These are phyloP conservation scores for Exophiala sideris DNA, from an alignment of 2,329 filamentous ascomycete species.

Conservation along the genomic window DNA sequence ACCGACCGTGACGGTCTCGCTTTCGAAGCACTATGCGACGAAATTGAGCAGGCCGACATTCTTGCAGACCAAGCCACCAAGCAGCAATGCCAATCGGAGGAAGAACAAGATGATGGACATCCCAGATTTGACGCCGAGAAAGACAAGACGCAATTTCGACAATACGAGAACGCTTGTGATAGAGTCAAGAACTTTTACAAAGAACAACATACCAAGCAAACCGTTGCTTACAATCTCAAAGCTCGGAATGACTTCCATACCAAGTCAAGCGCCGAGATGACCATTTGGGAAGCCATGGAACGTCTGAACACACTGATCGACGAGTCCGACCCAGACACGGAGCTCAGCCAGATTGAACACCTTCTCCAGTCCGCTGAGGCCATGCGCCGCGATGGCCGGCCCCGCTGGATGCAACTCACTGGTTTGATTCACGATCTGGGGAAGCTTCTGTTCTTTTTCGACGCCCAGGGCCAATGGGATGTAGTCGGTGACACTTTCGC, in stretches of 20 bases:
- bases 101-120: constrained; percentile 41
- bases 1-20: constrained; percentile 53
- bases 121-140: constrained; percentile 71
- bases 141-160: constrained; percentile 75
- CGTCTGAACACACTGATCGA: constrained; percentile 88
- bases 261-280: constrained; percentile 70
- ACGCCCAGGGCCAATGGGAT: constrained; percentile 86
- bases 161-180: constrained; percentile 79
- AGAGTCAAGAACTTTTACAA: constrained; percentile 83
- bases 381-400: constrained; percentile 68
- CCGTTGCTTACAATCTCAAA: constrained; percentile 70
- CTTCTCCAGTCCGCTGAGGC: constrained; percentile 85
- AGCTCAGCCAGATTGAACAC: constrained; percentile 83
- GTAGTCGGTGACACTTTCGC: constrained; percentile 67
- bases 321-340: constrained; percentile 86
- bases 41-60: constrained; percentile 59
- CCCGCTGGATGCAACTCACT: constrained; percentile 48
- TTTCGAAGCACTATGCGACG: constrained; percentile 57
- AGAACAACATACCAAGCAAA: constrained; percentile 62
- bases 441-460: constrained; percentile 54
- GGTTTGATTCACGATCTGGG: constrained; percentile 48
- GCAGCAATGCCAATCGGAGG: constrained; percentile 36
- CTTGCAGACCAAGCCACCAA: constrained; percentile 54
- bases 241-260: constrained; percentile 69
- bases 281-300: constrained; percentile 88